Base-by-base conservation (phyloP, 2,329 filamentous ascomycete species). In the Pyrenochaeta sp. region DNA sequence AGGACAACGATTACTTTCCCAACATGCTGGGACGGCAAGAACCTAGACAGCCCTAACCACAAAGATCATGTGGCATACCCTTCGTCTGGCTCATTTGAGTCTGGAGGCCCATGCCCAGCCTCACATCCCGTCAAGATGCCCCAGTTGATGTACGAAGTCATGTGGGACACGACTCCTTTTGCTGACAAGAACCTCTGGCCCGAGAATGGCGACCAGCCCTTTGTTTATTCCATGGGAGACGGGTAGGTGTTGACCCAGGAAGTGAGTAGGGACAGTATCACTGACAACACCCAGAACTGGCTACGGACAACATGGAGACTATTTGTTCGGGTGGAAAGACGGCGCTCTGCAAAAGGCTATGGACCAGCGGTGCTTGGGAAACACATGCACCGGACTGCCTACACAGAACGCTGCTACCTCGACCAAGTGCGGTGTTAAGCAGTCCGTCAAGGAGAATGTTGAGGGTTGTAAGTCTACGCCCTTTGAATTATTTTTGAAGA, bases 21-120 rank as follows among this genome's bases (percentile, higher is more conserved):
- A 0, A 77, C 74, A 41, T 63, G 76, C 69, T 78, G 76, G 76
- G 74, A 79, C 47, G 76, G 76, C 44, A 72, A 71, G 56, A 76
- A 77, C 60, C 34, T 74, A 5, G 79, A 81, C 56, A 78, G 77
- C 17, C 41, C 61, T 0, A 76, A 84, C 65, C 82, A 85, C 74
- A 78, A 77, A 68, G 74, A 74, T 50, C 83, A 76, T 51, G 72
- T 76, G n/a, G 63, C 55, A 60, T 74, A 38, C 53, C 55, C 54
- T 51, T 26, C 29, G 19, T 38, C 38, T 11, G 56, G 56, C 1
- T 51, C 53, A 3, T 62, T 63, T 27, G 57, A 62, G 32, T 53
- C 47, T 28, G 44, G 44, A 13, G 60, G 58, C 3, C 45, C 57
- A 4, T 77, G 74, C 49, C 74, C 74, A 1, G 44, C 67, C 1